phyloP scores from a whole-genome alignment of 345 rosid species.

The Citrus maxima region DNA sequence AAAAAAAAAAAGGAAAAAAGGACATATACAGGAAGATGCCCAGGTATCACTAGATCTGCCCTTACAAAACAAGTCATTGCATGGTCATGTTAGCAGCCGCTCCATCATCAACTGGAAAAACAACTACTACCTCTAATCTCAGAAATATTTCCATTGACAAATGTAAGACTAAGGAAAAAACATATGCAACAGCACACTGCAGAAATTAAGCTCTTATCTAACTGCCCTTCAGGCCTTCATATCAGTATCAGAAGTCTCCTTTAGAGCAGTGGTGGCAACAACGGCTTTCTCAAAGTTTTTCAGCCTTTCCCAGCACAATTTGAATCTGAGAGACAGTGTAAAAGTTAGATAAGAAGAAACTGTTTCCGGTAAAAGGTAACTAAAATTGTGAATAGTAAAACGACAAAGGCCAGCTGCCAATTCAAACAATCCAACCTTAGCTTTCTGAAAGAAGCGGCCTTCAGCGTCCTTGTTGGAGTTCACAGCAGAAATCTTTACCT shows the following conservation, averaged over 20 bases:
- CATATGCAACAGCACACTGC: neutral
- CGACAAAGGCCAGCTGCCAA: neutral
- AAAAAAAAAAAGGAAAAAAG: neutral
- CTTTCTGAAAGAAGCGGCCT: slow-evolving; percentile 25
- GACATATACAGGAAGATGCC: neutral
- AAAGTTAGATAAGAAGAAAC: neutral
- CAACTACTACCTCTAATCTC: neutral
- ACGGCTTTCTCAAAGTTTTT: neutral
- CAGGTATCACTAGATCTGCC: neutral
- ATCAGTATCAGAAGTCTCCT: neutral
- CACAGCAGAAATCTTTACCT: slow-evolving; percentile 19
- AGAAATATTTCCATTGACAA: neutral
- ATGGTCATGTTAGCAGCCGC: neutral
- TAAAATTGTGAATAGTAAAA: neutral
- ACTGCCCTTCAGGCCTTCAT: slow-evolving; percentile 2
- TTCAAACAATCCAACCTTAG: slow-evolving; percentile 22
- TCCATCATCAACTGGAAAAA: neutral
- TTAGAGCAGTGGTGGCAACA: slow-evolving; percentile 5
- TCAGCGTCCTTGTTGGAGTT: slow-evolving; percentile 5
- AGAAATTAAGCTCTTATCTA: slow-evolving; percentile 3
- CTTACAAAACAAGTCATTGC: neutral
- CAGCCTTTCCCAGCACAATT: slow-evolving; percentile 30
- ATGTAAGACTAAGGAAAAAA: neutral
- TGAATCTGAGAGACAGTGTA: slow-evolving; percentile 19
- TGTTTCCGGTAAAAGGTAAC: neutral